Evolutionary conservation across 495 filamentous ascomycete species (phyloP).

Genomic region (Sordaria brevicollis): DNA sequence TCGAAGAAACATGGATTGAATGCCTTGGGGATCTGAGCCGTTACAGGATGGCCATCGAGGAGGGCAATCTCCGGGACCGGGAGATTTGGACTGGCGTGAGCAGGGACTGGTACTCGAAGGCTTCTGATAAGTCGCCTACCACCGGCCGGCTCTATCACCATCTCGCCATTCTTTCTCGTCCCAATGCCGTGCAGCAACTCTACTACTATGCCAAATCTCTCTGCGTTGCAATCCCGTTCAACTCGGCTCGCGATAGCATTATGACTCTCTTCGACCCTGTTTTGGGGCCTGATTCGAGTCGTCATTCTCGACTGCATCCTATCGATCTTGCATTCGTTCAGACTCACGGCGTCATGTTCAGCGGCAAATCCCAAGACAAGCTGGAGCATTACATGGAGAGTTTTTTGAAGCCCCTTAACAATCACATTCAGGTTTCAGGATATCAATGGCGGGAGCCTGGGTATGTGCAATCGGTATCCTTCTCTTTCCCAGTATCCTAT

Average conservation of each 20-base stretch:
- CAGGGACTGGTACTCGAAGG: conserved; percentile 71
- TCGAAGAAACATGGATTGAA: conserved; percentile 84
- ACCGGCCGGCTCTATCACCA: conserved; percentile 77
- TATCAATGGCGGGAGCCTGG: conserved; percentile 57
- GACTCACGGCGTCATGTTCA: conserved; percentile 58
- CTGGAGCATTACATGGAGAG: conserved; percentile 37
- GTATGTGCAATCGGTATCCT: conserved; percentile 17
- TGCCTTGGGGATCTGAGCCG: conserved; percentile 69
- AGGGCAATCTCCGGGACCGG: conserved; percentile 56
- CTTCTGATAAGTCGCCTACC: conserved; percentile 57
- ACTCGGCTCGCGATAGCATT: conserved; percentile 57
- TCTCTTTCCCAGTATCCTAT: conserved; percentile 44
- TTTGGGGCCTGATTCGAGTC: conserved; percentile 26
- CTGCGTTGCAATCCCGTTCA: conserved; percentile 45
- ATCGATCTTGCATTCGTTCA: conserved; percentile 49
- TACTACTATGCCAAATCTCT: conserved; percentile 55
- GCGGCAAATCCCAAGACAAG: conserved; percentile 33
- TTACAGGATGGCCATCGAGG: conserved; percentile 65
- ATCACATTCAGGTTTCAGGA: conserved; percentile 47
- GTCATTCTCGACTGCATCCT: conserved; percentile 3
- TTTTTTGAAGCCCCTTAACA: conserved; percentile 46
- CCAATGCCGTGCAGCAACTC: conserved; percentile 62
- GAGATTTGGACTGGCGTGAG: conserved; percentile 73
- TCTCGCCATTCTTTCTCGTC: conserved; percentile 68
- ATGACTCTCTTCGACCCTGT: conserved; percentile 61